These are phyloP conservation scores for Cordyceps farinosa DNA, from an alignment of 2,329 filamentous ascomycete genomes.

Conservation along the genomic window DNA sequence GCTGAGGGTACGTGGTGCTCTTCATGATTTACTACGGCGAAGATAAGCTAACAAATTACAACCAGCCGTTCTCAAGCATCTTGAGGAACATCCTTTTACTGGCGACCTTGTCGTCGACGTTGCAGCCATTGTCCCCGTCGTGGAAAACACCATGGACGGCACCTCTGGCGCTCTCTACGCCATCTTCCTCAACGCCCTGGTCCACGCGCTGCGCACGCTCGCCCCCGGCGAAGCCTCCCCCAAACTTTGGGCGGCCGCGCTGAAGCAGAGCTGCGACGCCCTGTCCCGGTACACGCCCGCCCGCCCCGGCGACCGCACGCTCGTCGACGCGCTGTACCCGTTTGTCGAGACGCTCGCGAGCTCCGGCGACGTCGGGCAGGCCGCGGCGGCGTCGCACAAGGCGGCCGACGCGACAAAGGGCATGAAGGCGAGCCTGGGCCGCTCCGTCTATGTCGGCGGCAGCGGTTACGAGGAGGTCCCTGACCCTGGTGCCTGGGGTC, in stretches of 20 bases:
- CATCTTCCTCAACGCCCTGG: conserved; percentile 86
- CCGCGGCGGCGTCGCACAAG: conserved; percentile 69
- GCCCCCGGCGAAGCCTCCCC: conserved; percentile 34
- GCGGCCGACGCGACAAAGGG: conserved; percentile 83
- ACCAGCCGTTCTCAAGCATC: conserved; percentile 50
- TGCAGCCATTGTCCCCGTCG: conserved; percentile 48
- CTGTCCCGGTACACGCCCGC: conserved; percentile 86
- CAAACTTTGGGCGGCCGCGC: conserved; percentile 57
- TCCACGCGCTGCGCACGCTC: conserved; percentile 54
- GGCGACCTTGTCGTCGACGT: conserved; percentile 54
- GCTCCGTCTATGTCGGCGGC: conserved; percentile 44
- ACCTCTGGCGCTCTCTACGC: conserved; percentile 62
- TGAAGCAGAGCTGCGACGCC: conserved; percentile 66
- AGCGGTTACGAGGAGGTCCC: conserved; percentile 46
- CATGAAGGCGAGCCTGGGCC: conserved; percentile 84
- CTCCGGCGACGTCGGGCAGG: conserved; percentile 64
- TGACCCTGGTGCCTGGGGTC: conserved; percentile 65
- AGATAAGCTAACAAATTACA: conserved; percentile 21
- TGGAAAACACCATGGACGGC: conserved; percentile 59
- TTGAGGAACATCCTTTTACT: conserved; percentile 41
- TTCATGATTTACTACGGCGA: not conserved
- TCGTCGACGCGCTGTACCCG: conserved; percentile 85
- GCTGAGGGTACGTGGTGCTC: conserved; percentile 59
- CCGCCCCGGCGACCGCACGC: conserved; percentile 79
- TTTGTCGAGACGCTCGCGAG: conserved; percentile 71